phyloP scores from a whole-genome alignment of 1,139 yeast genomes.

The Wickerhamomyces sp. region DNA sequence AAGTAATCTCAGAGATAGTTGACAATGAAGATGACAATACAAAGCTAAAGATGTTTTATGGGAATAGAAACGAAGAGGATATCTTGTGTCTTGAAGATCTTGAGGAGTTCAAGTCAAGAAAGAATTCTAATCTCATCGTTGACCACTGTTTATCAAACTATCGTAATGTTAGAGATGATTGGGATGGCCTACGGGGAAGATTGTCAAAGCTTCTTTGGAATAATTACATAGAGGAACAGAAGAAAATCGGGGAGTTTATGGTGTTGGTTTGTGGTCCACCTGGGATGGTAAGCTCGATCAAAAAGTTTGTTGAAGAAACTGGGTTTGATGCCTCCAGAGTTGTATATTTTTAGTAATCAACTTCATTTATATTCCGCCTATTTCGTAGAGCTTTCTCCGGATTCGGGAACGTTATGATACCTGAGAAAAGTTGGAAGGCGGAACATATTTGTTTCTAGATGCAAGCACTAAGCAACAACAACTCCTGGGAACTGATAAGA shows the following conservation, averaged over 20 bases:
- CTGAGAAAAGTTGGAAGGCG: no score
- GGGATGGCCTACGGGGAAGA: slow-evolving; percentile 34
- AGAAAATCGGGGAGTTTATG: slow-evolving; percentile 17
- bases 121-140: slow-evolving; percentile 40
- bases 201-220: slow-evolving; percentile 13
- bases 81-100: slow-evolving; percentile 44
- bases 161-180: slow-evolving; percentile 26
- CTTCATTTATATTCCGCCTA: neutral
- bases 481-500: no score
- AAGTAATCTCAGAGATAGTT: slow-evolving; percentile 43
- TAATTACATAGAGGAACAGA: slow-evolving; percentile 13
- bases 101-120: slow-evolving; percentile 30
- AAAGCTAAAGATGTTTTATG: slow-evolving; percentile 41
- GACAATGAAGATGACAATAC: slow-evolving; percentile 42
- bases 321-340: slow-evolving; percentile 14
- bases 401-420: no score
- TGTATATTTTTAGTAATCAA: slow-evolving; percentile 15
- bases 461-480: no score
- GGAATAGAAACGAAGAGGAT: slow-evolving; percentile 41
- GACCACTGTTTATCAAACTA: slow-evolving; percentile 43
- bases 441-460: no score
- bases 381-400: neutral
- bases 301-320: slow-evolving; percentile 27
- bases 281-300: slow-evolving; percentile 44
- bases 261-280: slow-evolving; percentile 48